Evolutionary conservation across 2,329 filamentous ascomycete species (phyloP).

Genomic region (Annulohypoxylon truncatum): DNA sequence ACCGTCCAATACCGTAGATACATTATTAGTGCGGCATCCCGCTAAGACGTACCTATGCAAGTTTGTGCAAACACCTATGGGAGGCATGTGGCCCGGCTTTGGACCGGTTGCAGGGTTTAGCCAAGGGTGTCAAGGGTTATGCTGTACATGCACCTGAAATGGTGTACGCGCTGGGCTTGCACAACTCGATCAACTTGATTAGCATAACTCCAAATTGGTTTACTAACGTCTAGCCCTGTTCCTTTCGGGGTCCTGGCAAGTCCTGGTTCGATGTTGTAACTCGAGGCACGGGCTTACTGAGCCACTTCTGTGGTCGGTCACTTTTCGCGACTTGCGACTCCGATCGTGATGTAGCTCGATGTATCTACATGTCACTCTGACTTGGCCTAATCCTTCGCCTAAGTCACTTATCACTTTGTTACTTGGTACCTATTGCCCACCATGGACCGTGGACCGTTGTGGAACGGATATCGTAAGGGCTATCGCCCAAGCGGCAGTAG

Average conservation of each 20-base stretch:
- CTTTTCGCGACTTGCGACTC: conserved; percentile 40
- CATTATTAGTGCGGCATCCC: conserved; percentile 36
- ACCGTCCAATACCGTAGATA: conserved; percentile 22
- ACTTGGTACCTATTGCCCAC: conserved; percentile 14
- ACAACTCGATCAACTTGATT: conserved; percentile 25
- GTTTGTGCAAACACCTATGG: conserved; percentile 32
- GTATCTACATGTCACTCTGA: conserved; percentile 41
- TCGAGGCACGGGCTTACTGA: conserved; percentile 44
- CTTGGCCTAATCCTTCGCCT: conserved; percentile 25
- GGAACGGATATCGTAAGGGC: conserved; percentile 17
- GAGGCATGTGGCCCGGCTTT: conserved; percentile 29
- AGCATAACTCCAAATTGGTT: conserved; percentile 34
- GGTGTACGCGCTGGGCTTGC: conserved; percentile 19
- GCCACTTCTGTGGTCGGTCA: conserved; percentile 32
- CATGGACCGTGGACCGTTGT: background rate
- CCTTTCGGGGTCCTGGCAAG: background rate
- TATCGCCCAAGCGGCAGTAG: conserved; percentile 30
- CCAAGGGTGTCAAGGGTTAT: conserved; percentile 23
- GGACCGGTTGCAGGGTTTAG: conserved; percentile 28
- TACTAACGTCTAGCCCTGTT: conserved; percentile 37
- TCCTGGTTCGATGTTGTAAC: no score
- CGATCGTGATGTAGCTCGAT: conserved; percentile 41
- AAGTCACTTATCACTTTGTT: conserved; percentile 1
- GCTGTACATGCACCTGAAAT: no score
- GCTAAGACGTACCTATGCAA: conserved; percentile 23